These are phyloP conservation scores for Verticillium tricorpus DNA, from an alignment of 2,329 filamentous ascomycete species.

Conservation along the genomic window DNA sequence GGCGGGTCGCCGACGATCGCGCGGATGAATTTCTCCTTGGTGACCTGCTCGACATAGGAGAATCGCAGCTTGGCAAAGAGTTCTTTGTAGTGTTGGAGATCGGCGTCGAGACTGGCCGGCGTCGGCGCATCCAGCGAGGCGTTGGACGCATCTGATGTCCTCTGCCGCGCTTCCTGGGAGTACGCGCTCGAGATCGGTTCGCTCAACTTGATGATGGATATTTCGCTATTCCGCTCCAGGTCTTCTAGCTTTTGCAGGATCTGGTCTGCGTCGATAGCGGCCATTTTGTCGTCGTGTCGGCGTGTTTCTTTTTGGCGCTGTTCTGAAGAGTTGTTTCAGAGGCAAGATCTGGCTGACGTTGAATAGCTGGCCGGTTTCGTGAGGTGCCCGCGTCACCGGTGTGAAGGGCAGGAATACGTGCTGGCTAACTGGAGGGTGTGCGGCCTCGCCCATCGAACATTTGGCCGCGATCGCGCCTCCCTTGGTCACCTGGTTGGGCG, in stretches of 20 bases:
- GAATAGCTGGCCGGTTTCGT: background rate
- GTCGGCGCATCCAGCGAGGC: conserved; percentile 62
- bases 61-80: conserved; percentile 95
- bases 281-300: conserved; percentile 18
- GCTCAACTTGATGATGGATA: conserved; percentile 73
- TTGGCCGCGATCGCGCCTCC: background rate
- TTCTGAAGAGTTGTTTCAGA: background rate
- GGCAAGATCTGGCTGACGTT: background rate
- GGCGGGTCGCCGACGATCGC: conserved; percentile 89
- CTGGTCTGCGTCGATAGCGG: conserved; percentile 26
- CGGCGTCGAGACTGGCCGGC: conserved; percentile 73
- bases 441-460: background rate
- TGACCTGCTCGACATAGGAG: conserved; percentile 96
- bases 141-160: conserved; percentile 69
- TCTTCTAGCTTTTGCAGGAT: conserved; percentile 45
- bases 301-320: background rate
- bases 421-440: background rate
- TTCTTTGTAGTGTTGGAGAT: conserved; percentile 87
- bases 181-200: conserved; percentile 63
- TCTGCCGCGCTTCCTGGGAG: conserved; percentile 35
- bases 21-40: conserved; percentile 95
- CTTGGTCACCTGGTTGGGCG: background rate
- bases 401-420: background rate
- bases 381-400: background rate
- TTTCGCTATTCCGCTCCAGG: conserved; percentile 53